phyloP scores from a whole-genome alignment of 805 yeast species.

The Candida jianshihensis region DNA sequence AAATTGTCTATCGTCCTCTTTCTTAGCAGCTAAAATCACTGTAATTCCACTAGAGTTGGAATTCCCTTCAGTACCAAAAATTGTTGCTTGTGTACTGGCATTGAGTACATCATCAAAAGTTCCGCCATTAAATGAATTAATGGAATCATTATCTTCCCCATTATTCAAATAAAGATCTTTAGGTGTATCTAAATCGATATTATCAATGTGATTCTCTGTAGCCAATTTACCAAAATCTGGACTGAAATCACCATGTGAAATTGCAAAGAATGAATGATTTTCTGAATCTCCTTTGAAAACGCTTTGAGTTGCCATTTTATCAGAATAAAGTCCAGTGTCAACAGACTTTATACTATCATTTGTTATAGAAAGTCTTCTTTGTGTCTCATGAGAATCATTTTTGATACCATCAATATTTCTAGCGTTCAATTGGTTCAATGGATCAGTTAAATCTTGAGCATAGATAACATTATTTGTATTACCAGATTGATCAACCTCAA shows the following conservation, averaged over 20 bases:
- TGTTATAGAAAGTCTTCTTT: too few species aligned
- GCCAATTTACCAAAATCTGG: constrained; percentile 4
- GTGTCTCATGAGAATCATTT: neutral
- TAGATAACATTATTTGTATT: constrained; percentile 45
- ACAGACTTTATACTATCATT: too few species aligned
- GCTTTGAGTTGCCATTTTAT: too few species aligned
- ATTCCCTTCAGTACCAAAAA: constrained; percentile 6
- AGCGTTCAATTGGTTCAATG: neutral
- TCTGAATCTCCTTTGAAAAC: too few species aligned
- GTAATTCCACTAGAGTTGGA: neutral
- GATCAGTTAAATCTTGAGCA: constrained; percentile 21
- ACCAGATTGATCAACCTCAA: constrained; percentile 37
- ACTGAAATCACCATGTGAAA: constrained; percentile 13
- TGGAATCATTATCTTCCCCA: constrained; percentile 10
- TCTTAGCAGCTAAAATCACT: constrained; percentile 8
- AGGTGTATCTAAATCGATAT: neutral
- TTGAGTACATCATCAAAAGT: constrained; percentile 12
- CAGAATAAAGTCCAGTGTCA: too few species aligned
- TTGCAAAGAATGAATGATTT: neutral
- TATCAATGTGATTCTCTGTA: neutral
- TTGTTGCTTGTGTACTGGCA: constrained; percentile 17
- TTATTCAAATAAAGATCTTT: constrained; percentile 3
- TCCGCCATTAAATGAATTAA: constrained; percentile 8
- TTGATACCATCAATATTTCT: neutral
- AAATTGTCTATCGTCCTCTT: constrained; percentile 16